phyloP scores from a whole-genome alignment of 164 flowering plant genomes.

The Pachysandra terminalis region DNA sequence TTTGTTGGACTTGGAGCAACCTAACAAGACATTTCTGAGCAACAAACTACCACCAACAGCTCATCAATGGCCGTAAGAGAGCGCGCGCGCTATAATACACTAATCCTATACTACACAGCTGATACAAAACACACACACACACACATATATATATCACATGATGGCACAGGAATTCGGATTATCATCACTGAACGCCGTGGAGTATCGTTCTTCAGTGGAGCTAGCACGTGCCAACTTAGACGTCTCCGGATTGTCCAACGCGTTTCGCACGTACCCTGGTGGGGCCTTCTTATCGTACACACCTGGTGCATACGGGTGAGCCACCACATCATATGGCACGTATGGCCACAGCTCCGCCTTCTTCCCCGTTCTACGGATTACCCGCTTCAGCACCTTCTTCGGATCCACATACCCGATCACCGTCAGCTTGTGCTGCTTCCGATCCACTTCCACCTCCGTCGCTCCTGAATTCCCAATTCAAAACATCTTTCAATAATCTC shows the following conservation, averaged over 20 bases:
- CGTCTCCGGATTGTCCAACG: slow-evolving; percentile 32
- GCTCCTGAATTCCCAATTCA: too few species aligned
- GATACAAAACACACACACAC: too few species aligned
- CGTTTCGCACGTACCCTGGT: slow-evolving; percentile 72
- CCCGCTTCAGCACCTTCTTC: slow-evolving; percentile 34
- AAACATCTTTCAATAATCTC: too few species aligned
- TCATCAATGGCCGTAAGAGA: too few species aligned
- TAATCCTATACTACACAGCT: background rate
- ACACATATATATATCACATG: slow-evolving; percentile 42
- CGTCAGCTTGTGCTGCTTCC: slow-evolving; percentile 36
- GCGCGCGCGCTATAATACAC: too few species aligned
- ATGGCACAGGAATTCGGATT: slow-evolving; percentile 67
- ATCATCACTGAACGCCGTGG: slow-evolving; percentile 90
- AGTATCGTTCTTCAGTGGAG: slow-evolving; percentile 74
- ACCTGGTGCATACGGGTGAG: slow-evolving; percentile 82
- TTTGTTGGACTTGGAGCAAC: too few species aligned
- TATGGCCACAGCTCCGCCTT: slow-evolving; percentile 93
- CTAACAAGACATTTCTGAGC: too few species aligned
- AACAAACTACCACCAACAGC: too few species aligned
- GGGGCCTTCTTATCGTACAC: slow-evolving; percentile 94
- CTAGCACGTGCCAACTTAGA: slow-evolving; percentile 65
- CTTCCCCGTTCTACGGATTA: slow-evolving; percentile 46
- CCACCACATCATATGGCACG: slow-evolving; percentile 79
- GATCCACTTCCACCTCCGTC: slow-evolving; percentile 34
- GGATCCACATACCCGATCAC: slow-evolving; percentile 50